Evolutionary conservation across 2,329 filamentous ascomycete genomes (phyloP), one percentile per base, ranked within the genome.

Genomic region (Onygenales sp.): DNA sequence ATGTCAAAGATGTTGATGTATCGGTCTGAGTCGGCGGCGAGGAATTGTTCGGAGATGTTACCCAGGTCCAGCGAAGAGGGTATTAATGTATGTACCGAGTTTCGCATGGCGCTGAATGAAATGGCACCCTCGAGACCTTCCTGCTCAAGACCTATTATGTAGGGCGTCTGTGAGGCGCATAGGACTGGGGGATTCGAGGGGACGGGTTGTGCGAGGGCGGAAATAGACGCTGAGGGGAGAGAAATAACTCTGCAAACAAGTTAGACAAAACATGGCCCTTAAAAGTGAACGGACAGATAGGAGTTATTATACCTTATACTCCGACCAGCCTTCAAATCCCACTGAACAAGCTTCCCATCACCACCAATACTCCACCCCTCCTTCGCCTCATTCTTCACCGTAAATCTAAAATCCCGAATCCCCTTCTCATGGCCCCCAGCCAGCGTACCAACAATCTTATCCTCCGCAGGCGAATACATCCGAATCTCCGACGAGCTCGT

Each of bases 291-390:
- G 17, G 17, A 51, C 7, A 48, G 52, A 40, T 17, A 49, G 32
- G 36, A 40, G 57, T 63, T 17, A 17, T 17, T 17, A 56, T 67
- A 78, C 76, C 71, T 70, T 53, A 70, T 65, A 49, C 64, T 68
- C 57, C 70, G 64, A 52, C 70, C 69, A 21, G 67, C 73, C 57
- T 62, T 66, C 52, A 78, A 60, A 64, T 78, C 73, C 76, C 76
- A 79, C 58, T 78, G 75, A 21, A 78, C 70, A 47, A 78, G 67
- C 59, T 74, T 77, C 55, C 73, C 74, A 63, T 79, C 76, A 49
- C 72, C 73, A 48, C 76, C 76, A 54, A 77, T 72, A 68, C 76
- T 78, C 76, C 76, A 79, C n/a, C 69, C 76, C 57, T 74, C 72
- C 21, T 67, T 61, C 51, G 59, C 63, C 21, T 69, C 64, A 6